Conservation (phyloP, 805 yeast genomes). For the Metschnikowia vanudenii region DNA sequence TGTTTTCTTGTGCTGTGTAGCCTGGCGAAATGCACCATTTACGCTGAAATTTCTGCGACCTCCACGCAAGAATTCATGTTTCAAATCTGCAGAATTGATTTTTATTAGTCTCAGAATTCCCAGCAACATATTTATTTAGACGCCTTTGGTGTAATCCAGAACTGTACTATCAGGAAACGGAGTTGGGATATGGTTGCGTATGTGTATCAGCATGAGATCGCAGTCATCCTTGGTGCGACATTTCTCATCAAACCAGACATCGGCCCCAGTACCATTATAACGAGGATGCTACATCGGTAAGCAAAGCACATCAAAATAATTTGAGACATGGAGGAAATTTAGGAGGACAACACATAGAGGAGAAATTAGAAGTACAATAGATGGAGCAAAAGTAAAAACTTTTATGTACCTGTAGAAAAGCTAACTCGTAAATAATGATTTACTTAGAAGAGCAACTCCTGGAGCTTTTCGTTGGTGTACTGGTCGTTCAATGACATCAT, state of each 20-base stretch:
- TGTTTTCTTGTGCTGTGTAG: conserved; percentile 2
- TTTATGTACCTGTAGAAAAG: too few relatives aligned
- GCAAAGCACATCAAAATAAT: too few relatives aligned
- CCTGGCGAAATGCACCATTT: conserved; percentile 2
- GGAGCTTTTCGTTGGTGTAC: conserved; percentile 34
- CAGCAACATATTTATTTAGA: neutral
- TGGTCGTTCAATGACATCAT: conserved; percentile 37
- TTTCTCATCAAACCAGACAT: neutral
- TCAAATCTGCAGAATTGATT: neutral
- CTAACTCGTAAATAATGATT: neutral
- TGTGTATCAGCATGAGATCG: neutral
- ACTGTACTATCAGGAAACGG: neutral
- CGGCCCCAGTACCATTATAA: neutral
- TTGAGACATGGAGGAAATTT: too few relatives aligned
- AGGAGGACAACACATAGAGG: neutral
- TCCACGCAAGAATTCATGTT: neutral
- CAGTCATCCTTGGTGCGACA: neutral
- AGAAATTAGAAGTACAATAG: neutral
- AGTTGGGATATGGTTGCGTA: neutral
- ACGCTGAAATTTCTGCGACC: conserved; percentile 1
- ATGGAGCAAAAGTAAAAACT: too few relatives aligned
- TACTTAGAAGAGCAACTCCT: conserved; percentile 12
- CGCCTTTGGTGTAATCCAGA: too few relatives aligned
- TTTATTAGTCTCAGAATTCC: conserved; percentile 8
- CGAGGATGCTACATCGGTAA: too few relatives aligned